A percentile compares a stretch with the other conserved stretches of the same genome.
phyloP scores from a whole-genome alignment of 257 asterid species.

The Fraxinus anomala region DNA sequence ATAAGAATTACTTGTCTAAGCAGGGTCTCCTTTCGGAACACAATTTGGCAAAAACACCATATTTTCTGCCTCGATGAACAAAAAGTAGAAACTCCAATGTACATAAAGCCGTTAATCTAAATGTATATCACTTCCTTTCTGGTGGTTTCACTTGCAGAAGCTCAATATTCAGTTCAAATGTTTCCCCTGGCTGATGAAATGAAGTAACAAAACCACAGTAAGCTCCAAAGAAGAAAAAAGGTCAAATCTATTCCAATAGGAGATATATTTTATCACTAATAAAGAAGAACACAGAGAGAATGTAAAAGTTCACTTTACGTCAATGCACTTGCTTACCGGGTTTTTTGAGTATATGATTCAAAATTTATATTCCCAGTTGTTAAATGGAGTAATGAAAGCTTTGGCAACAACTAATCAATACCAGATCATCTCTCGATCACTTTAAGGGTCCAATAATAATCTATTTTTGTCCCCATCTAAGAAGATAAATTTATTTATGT shows the following conservation, averaged over 20 bases:
- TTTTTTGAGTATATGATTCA: not conserved
- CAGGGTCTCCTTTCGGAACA: not conserved
- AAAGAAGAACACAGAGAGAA: not conserved
- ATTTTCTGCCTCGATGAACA: not conserved
- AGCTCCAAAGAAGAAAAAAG: not conserved
- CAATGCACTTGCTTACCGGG: not conserved
- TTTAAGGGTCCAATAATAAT: not conserved
- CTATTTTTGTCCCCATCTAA: not conserved
- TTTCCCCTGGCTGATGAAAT: constrained; percentile 75
- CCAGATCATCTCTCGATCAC: not conserved
- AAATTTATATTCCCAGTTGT: not conserved
- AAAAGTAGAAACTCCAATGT: constrained; percentile 18
- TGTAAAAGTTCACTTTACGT: not conserved
- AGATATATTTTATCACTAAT: not conserved
- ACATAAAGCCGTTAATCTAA: constrained; percentile 21
- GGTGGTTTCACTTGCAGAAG: constrained; percentile 65
- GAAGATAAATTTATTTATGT: not conserved
- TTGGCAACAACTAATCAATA: not conserved
- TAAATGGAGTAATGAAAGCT: not conserved
- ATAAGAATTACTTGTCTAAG: not conserved
- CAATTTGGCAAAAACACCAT: not conserved
- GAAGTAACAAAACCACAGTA: constrained; percentile 15
- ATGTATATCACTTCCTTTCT: constrained; percentile 41
- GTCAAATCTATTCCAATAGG: not conserved
- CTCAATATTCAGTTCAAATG: constrained; percentile 83